Conservation (phyloP, 169 alveolate genomes). For the Fabrea salina region DNA sequence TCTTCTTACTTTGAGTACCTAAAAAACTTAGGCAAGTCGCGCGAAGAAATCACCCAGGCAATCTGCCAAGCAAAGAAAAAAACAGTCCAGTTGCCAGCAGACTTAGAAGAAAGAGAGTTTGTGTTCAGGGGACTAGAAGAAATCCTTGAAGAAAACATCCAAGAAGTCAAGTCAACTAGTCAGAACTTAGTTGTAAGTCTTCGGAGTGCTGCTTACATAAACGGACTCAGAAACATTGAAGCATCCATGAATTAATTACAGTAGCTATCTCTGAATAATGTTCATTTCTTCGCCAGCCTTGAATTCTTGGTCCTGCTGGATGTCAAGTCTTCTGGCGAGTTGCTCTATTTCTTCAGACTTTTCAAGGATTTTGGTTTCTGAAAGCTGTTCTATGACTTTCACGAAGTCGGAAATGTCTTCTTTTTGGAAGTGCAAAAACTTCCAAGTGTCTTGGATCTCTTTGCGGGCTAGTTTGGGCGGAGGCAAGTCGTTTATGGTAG, state of each 20-base stretch:
- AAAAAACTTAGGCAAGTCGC: constrained; percentile 25
- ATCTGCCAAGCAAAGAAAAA: no score
- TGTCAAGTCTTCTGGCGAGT: constrained; percentile 1
- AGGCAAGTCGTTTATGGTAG: constrained; percentile 2
- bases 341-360: constrained; percentile 24
- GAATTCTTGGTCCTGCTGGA: constrained; percentile 3
- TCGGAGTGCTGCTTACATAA: neutral
- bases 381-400: neutral
- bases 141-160: neutral
- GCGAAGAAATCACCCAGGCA: no score
- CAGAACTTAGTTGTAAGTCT: neutral
- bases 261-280: neutral
- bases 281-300: constrained; percentile 14
- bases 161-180: neutral
- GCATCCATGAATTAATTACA: no score
- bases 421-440: constrained; percentile 7
- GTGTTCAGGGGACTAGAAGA: neutral
- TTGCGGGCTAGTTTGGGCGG: neutral
- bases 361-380: constrained; percentile 12
- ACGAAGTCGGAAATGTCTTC: constrained; percentile 10
- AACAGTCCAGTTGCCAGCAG: no score
- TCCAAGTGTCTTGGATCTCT: constrained; percentile 1
- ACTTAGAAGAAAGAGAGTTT: no score
- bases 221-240: neutral
- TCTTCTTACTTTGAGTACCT: constrained; percentile 32